Conservation (phyloP, 345 rosid genomes). For the Iberis pinnata region DNA sequence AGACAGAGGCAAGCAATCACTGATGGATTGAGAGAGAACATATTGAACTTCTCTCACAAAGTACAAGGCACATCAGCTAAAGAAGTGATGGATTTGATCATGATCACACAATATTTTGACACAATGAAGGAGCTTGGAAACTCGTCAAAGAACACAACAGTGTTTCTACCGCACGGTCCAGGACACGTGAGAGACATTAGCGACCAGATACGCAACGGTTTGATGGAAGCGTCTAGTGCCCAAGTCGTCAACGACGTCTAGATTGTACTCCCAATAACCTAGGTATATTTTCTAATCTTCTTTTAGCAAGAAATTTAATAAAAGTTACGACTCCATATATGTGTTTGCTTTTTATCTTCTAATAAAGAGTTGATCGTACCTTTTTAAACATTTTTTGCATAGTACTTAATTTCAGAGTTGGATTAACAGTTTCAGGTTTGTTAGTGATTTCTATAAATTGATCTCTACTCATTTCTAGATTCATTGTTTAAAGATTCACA, state of each 20-base stretch:
- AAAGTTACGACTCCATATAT: no score
- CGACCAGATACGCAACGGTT: slow-evolving; percentile 80
- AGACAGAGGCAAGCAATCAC: slow-evolving; percentile 98
- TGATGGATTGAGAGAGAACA: slow-evolving; percentile 93
- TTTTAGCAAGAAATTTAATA: no score
- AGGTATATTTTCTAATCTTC: no score
- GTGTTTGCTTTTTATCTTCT: no score
- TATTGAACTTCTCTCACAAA: slow-evolving; percentile 81
- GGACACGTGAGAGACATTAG: slow-evolving; percentile 86
- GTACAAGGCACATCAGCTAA: slow-evolving; percentile 84
- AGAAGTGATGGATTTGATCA: slow-evolving; percentile 96
- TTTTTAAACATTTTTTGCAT: no score
- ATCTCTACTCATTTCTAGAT: no score
- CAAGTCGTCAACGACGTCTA: slow-evolving; percentile 26
- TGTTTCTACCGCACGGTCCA: slow-evolving; percentile 95
- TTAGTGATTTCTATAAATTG: no score
- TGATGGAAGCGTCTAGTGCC: slow-evolving; percentile 79
- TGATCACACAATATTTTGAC: slow-evolving; percentile 96
- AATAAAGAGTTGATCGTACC: no score
- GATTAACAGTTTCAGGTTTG: no score
- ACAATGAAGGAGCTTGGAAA: slow-evolving; percentile 87
- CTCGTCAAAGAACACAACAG: slow-evolving; percentile 88
- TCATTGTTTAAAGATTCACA: no score
- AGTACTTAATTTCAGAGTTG: no score
- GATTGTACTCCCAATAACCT: no score